Base-by-base conservation (phyloP, 345 rosid species). In the Rhizophora mangle region DNA sequence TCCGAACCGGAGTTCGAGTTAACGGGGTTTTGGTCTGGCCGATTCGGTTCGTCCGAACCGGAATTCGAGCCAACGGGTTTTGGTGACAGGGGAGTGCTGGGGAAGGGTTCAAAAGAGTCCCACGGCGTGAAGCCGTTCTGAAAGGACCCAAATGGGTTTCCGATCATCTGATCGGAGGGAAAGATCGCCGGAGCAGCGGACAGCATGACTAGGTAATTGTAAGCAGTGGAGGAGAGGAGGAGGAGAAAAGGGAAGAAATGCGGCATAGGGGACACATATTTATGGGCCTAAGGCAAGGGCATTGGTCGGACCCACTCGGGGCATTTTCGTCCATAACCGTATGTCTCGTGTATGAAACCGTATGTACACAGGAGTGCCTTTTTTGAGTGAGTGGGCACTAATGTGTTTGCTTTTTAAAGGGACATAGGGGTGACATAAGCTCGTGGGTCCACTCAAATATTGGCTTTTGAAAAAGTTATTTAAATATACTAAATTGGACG, bases 211-310 rank as follows among this genome's bases (percentile, higher is more conserved):
- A 10, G 20, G 34, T 71, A 65, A 27, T 71, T 68, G 30, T 65
- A 79, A 74, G 77, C 18, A 78, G 80, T 62, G 72, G 77, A 76
- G 77, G 70, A 59, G 77, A 69, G 84, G 59, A 74, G 85, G 88
- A 80, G 89, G 89, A 74, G 84, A 82, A 90, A 89, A 93, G 96
- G 96, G 96, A 90, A 89, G 93, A 89, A 85, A 65, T 81, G 96
- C 86, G 75, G 82, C 67, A 70, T 80, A 27, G 85, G 88, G 74
- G 88, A 21, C 57, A 70, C 61, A 60, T 86, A 93, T 89, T 90
- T 93, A 93, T 72, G 68, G 86, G 5, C 81, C 58, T 72, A 34
- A 1, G 16, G 13, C 43, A 3, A 19, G 31, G 61, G 18, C 0
- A 0, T 1, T 27, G 5, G 43, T 76, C 69, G 85, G 80, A 18